Percentiles rank a stretch among this genome's conserved stretches.
These are phyloP conservation scores for Auricularia sp. DNA, from an alignment of 768 basidiomycete genomes.

Conservation along the genomic window DNA sequence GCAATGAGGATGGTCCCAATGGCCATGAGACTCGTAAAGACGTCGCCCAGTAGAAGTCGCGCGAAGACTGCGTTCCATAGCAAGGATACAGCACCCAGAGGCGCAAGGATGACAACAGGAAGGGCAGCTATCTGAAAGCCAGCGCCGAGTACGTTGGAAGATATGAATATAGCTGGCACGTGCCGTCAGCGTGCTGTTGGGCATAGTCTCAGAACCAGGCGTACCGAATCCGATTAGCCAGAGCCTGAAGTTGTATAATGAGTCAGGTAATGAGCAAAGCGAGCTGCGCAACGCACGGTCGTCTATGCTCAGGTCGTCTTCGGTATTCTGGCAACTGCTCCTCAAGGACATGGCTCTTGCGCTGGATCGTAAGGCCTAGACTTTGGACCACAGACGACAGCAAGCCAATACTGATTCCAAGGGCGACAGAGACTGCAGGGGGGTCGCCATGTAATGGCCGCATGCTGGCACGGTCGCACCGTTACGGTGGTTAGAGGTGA, in stretches of 20 bases:
- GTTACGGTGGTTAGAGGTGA: too few relatives aligned
- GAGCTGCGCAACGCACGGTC: slow-evolving; percentile 48
- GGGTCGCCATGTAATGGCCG: neutral
- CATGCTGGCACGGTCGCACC: neutral
- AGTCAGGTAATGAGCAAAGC: neutral
- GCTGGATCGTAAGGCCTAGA: slow-evolving; percentile 82
- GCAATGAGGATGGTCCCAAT: slow-evolving; percentile 84
- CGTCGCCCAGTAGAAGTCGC: slow-evolving; percentile 69
- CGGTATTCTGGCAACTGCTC: slow-evolving; percentile 54
- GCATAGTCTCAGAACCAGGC: slow-evolving; percentile 11
- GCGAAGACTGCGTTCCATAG: slow-evolving; percentile 95
- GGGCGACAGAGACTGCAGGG: slow-evolving; percentile 5
- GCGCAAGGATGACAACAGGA: slow-evolving; percentile 89
- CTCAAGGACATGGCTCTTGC: slow-evolving; percentile 85
- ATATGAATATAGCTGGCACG: slow-evolving; percentile 56
- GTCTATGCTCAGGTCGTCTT: slow-evolving; percentile 59
- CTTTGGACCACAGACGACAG: slow-evolving; percentile 83
- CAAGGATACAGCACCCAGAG: slow-evolving; percentile 83
- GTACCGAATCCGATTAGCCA: slow-evolving; percentile 77
- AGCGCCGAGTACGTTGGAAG: slow-evolving; percentile 80
- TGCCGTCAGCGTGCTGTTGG: slow-evolving; percentile 6
- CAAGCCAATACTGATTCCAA: slow-evolving; percentile 44
- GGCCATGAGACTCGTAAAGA: slow-evolving; percentile 75
- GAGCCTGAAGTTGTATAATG: slow-evolving; percentile 35
- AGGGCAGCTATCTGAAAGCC: slow-evolving; percentile 88